phyloP scores from a whole-genome alignment of 2,329 filamentous ascomycete genomes.

The Colletotrichum limetticola region DNA sequence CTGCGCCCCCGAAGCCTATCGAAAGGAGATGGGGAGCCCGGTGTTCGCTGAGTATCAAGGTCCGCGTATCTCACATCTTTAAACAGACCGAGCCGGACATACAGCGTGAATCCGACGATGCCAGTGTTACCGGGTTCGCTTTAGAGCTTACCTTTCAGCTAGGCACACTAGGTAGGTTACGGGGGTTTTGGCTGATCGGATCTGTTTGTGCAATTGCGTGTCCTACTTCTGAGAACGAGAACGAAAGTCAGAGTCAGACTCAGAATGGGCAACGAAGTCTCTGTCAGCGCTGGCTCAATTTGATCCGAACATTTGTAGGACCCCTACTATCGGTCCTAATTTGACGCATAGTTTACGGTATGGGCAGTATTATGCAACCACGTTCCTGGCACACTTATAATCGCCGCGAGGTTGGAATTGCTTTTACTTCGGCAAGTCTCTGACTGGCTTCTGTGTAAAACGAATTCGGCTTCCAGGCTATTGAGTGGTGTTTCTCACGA shows the following conservation, averaged over 20 bases:
- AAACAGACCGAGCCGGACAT: neutral
- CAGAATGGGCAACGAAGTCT: neutral
- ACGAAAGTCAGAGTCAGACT: neutral
- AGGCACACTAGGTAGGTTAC: neutral
- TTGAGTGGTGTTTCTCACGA: neutral
- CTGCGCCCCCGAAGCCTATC: neutral
- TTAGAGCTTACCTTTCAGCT: neutral
- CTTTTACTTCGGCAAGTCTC: neutral
- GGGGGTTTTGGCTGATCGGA: neutral
- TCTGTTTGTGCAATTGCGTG: neutral
- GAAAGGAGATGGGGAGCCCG: neutral
- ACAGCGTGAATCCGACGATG: neutral
- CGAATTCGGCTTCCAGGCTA: neutral
- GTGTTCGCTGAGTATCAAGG: too few species aligned
- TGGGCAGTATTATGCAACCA: neutral
- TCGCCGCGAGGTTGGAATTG: neutral
- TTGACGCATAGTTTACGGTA: neutral
- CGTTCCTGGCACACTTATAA: neutral
- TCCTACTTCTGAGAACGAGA: neutral
- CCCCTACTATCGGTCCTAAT: neutral
- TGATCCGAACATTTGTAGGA: neutral
- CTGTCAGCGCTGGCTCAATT: neutral
- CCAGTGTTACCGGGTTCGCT: neutral
- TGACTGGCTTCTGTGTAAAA: too few species aligned
- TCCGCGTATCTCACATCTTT: too few species aligned